Base-by-base conservation (phyloP, 1,284 basidiomycete genomes). In the Cryptococcus sp. region DNA sequence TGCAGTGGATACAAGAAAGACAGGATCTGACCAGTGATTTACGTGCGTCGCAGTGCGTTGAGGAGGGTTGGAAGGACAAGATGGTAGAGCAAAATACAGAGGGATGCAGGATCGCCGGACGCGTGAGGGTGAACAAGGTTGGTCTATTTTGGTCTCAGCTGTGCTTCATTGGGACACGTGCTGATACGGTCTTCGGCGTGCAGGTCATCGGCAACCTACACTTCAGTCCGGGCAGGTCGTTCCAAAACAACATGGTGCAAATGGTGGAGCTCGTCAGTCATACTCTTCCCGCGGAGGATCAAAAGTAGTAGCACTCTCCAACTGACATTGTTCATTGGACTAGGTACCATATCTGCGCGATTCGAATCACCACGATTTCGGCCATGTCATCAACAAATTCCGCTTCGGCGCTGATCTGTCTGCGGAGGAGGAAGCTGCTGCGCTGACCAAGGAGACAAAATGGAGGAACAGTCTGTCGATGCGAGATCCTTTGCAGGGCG, bases 101-200 rank as follows among this genome's bases (percentile, higher is more conserved):
- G 72, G 96, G 96, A 0, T 99, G 96, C 82, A 93, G 93, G 75
- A 83, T 99, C 63, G 85, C 88, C 45, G 96, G 96, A 57, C 87
- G 88, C 56, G 85, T 99, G 53, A 89, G 89, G 60, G 91, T 99
- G 60, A 99, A 99, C 85, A 98, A 98, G 81, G 95, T 98, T 66
- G 68, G 64, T 49, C 56, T 3, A 13, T 7, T 38, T 3, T 1
- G 7, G 31, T 35, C 8, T 13, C 7, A 35, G 7, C 13, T 13
- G 31, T 10, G 31, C 31, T 35, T 10, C 10, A 49, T 17, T n/a
- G 13, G 13, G 48, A 40, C 19, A 13, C 15, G 8, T 35, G 11
- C 42, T 45, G 8, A 45, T 22, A 10, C 17, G 3, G 25, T 35
- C 8, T 13, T 2, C 31, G 17, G 22, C 25, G 13, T 45, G 16